Evolutionary conservation across 306 rosid genomes (phyloP).

Genomic region (Vigna hirtella): DNA sequence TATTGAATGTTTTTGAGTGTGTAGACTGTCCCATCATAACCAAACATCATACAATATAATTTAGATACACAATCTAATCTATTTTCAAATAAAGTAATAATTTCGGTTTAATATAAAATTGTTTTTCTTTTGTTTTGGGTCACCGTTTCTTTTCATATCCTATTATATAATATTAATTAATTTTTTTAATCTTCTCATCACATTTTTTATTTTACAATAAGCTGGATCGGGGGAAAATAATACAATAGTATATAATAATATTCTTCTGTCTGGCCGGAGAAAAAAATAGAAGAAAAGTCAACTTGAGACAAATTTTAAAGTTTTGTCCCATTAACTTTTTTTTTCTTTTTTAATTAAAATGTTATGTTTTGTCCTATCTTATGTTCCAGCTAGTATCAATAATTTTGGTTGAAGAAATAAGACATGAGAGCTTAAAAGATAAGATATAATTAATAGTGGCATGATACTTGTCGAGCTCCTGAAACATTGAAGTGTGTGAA

Average conservation of each 20-base stretch:
- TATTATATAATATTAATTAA: too few relatives aligned
- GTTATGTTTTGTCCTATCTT: neutral
- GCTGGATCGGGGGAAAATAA: too few relatives aligned
- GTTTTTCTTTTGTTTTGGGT: too few relatives aligned
- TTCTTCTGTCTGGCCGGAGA: too few relatives aligned
- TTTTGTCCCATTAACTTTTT: neutral
- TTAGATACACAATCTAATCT: neutral
- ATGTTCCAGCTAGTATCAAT: neutral
- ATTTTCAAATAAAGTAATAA: neutral
- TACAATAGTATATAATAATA: too few relatives aligned
- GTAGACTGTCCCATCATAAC: too few relatives aligned
- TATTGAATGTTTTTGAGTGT: too few relatives aligned
- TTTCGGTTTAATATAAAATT: neutral
- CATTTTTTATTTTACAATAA: neutral
- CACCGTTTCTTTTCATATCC: too few relatives aligned
- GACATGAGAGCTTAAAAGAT: neutral
- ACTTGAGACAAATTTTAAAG: neutral
- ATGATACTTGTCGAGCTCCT: neutral
- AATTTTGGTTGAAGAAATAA: neutral
- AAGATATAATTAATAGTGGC: constrained; percentile 7
- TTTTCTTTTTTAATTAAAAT: neutral
- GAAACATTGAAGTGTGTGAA: too few relatives aligned
- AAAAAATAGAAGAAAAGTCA: neutral
- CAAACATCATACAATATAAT: too few relatives aligned
- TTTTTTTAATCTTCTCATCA: neutral